phyloP scores from a whole-genome alignment of 202 grass and related monocot species.

The Musa balbisiana region DNA sequence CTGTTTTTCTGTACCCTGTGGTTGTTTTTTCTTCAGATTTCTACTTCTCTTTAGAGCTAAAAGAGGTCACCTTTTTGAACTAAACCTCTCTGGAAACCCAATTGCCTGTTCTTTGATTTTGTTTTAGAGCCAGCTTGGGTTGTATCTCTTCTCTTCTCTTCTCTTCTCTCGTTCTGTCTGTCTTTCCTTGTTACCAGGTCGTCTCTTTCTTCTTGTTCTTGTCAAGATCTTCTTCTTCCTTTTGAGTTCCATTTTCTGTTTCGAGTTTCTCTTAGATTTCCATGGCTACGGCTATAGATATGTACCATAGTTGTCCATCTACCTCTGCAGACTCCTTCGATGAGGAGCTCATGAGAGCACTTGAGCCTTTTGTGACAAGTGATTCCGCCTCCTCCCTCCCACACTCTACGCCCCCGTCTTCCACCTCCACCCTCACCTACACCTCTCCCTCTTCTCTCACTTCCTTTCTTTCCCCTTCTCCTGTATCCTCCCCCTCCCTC shows the following conservation, averaged over 20 bases:
- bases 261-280: constrained; percentile 24
- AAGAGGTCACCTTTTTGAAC: constrained; percentile 51
- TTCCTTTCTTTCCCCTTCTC: constrained; percentile 23
- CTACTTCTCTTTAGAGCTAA: background rate
- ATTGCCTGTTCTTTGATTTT: constrained; percentile 46
- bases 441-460: constrained; percentile 22
- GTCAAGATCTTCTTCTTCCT: background rate
- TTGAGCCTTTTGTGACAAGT: constrained; percentile 10
- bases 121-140: constrained; percentile 21
- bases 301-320: background rate
- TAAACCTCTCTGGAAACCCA: constrained; percentile 5
- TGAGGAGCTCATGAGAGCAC: constrained; percentile 20
- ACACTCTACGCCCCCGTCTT: background rate
- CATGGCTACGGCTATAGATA: constrained; percentile 16
- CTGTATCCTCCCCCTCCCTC: constrained; percentile 18
- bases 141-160: background rate
- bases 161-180: background rate
- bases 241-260: background rate
- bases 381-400: background rate
- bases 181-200: background rate
- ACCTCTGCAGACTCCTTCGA: background rate
- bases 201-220: constrained; percentile 1
- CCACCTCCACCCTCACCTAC: constrained; percentile 27
- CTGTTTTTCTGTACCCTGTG: constrained; percentile 64
- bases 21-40: constrained; percentile 27